Base-by-base conservation (phyloP, 257 asterid genomes). In the Nyctanthes arbortristis region DNA sequence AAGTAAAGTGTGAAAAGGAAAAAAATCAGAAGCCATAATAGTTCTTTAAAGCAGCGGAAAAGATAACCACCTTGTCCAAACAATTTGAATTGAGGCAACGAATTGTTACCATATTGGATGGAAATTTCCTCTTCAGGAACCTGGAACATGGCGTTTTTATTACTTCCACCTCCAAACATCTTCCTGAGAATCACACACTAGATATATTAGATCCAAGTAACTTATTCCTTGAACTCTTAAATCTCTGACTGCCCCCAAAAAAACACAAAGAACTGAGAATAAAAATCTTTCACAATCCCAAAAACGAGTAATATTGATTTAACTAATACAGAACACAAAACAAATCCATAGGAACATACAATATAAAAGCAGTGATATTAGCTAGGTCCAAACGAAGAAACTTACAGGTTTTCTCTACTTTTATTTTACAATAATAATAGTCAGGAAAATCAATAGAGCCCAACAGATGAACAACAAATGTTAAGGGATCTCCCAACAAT, bases 81-180 rank as follows among this genome's bases (percentile, higher is more conserved):
- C 65, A 88, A 75, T 73, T 84, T 88, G 7, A 88, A 83, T 74
- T 88, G 95, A 61, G 95, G 90, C 78, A 85, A 54, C 55, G 87
- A 11, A 73, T 61, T 73, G 68, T 58, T 80, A 57, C 78, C 83
- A 57, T 77, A 79, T 43, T 69, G 85, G 22, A 70, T 63, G 1
- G 67, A 80, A 74, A 73, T 81, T 36, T 79, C 86, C 84, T 81
- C 92, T 31, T 70, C 68, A 16, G 69, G 80, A 45, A 81, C 78
- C 4, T 85, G 80, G 70, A 81, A 70, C 4, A 65, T 35, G n/a
- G 67, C 4, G 73, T 85, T 83, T 33, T 88, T 83, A 49, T 78
- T 81, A 49, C 80, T 79, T 56, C 86, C 84, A 75, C 83, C 86
- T 54, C 90, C 90, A 65, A 82, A 63, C 95, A 88, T 88, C 66